Evolutionary conservation across 1,284 basidiomycete genomes (phyloP).

Genomic region (Ceratobasidium sp.): DNA sequence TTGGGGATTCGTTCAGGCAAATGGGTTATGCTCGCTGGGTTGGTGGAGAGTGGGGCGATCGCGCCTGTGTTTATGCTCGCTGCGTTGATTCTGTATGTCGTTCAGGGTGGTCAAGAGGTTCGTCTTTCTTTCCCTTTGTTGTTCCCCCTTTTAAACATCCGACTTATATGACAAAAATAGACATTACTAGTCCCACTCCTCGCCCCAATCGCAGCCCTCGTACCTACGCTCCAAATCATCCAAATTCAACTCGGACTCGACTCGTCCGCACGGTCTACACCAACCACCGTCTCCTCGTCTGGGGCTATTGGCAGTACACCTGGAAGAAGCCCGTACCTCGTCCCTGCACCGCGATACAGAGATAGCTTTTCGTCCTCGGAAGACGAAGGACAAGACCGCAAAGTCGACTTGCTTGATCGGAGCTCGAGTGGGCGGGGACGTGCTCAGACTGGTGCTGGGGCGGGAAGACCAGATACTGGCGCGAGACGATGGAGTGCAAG

Average conservation of each 20-base stretch:
- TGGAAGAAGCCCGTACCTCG: conserved; percentile 36
- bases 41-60: conserved; percentile 29
- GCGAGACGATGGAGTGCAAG: conserved; percentile 14
- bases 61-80: conserved; percentile 36
- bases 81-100: conserved; percentile 40
- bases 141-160: too few relatives aligned
- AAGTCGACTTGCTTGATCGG: conserved; percentile 11
- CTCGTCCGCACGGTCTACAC: conserved; percentile 1
- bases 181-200: conserved; percentile 28
- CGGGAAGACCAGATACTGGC: neutral
- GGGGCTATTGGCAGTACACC: too few relatives aligned
- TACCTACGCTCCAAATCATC: conserved; percentile 36
- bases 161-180: neutral
- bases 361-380: conserved; percentile 34
- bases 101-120: conserved; percentile 39
- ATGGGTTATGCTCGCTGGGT: conserved; percentile 30
- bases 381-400: neutral
- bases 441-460: too few relatives aligned
- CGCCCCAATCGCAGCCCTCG: conserved; percentile 29
- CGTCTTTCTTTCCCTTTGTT: too few relatives aligned
- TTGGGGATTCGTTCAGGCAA: neutral
- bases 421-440: neutral
- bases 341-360: conserved; percentile 33
- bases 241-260: conserved; percentile 44
- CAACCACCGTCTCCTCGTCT: too few relatives aligned